phyloP scores from a whole-genome alignment of 495 filamentous ascomycete species.

The Xylaria curta region DNA sequence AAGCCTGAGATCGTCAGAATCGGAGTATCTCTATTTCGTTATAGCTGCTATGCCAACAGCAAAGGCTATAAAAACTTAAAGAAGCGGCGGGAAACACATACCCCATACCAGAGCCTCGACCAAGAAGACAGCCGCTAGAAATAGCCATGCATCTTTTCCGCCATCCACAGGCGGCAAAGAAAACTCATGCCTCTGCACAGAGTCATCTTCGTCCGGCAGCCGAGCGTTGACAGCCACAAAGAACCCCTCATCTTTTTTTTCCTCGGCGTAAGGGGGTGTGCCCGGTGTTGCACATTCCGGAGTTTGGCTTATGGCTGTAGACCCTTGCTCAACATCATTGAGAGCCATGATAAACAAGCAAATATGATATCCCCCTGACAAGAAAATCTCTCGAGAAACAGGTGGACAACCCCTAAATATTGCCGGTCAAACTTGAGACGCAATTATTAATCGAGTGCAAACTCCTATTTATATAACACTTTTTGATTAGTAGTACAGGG shows the following conservation, averaged over 20 bases:
- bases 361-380: not conserved
- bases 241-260: not conserved
- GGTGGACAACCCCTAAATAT: not conserved
- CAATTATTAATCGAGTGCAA: not conserved
- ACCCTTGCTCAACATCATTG: slow-evolving; percentile 14
- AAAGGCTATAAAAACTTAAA: slow-evolving; percentile 16
- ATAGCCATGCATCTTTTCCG: slow-evolving; percentile 65
- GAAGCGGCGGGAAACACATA: slow-evolving; percentile 34
- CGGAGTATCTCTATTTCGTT: not conserved
- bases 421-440: not conserved
- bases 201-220: not conserved
- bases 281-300: slow-evolving; percentile 20
- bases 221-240: not conserved
- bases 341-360: slow-evolving; percentile 1
- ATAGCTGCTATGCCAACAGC: not conserved
- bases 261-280: slow-evolving; percentile 5
- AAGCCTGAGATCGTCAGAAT: slow-evolving; percentile 51
- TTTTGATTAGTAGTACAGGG: not conserved
- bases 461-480: not conserved
- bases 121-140: slow-evolving; percentile 60
- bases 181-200: slow-evolving; percentile 34
- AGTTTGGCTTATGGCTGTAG: slow-evolving; percentile 6
- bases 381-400: not conserved
- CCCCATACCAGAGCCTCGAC: slow-evolving; percentile 67
- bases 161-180: slow-evolving; percentile 60